These are phyloP conservation scores for Chlamydomonas applanata DNA, from an alignment of 139 green algal genomes.

Conservation along the genomic window DNA sequence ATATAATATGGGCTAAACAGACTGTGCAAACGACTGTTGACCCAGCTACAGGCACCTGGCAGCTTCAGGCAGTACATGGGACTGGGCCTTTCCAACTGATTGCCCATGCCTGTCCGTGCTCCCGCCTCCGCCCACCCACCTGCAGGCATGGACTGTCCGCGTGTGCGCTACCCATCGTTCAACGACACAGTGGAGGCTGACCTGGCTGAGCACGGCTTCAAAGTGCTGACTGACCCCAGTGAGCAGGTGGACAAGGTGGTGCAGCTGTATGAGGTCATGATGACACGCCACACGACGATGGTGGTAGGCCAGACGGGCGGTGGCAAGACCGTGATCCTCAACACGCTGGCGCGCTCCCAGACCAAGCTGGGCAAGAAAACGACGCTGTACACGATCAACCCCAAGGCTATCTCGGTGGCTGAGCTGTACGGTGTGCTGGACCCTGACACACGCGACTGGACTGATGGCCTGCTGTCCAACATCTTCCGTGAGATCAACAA, in stretches of 20 bases:
- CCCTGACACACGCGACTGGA: slow-evolving; percentile 83
- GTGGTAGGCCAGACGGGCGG: slow-evolving; percentile 83
- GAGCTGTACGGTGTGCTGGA: slow-evolving; percentile 82
- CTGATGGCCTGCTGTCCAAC: slow-evolving; percentile 79
- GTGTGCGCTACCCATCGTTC: slow-evolving; percentile 73
- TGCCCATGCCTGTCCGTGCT: neutral
- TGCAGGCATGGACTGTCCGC: slow-evolving; percentile 71
- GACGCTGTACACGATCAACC: slow-evolving; percentile 76
- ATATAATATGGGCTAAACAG: no score
- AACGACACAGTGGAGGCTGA: slow-evolving; percentile 85
- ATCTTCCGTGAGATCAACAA: slow-evolving; percentile 80
- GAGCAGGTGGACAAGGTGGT: slow-evolving; percentile 81
- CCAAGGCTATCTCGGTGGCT: slow-evolving; percentile 66
- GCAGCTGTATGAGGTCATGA: slow-evolving; percentile 86
- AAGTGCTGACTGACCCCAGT: slow-evolving; percentile 46
- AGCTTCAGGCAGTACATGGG: no score
- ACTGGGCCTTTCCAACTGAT: neutral
- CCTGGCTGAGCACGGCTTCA: slow-evolving; percentile 67
- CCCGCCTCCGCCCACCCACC: neutral
- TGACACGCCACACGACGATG: slow-evolving; percentile 86
- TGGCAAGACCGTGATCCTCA: slow-evolving; percentile 86
- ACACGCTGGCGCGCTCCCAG: slow-evolving; percentile 70
- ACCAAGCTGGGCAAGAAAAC: slow-evolving; percentile 79
- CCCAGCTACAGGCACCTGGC: neutral
- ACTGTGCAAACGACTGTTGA: neutral